Conservation (phyloP, 2,329 filamentous ascomycete genomes). For the Huntiella moniliformis region DNA sequence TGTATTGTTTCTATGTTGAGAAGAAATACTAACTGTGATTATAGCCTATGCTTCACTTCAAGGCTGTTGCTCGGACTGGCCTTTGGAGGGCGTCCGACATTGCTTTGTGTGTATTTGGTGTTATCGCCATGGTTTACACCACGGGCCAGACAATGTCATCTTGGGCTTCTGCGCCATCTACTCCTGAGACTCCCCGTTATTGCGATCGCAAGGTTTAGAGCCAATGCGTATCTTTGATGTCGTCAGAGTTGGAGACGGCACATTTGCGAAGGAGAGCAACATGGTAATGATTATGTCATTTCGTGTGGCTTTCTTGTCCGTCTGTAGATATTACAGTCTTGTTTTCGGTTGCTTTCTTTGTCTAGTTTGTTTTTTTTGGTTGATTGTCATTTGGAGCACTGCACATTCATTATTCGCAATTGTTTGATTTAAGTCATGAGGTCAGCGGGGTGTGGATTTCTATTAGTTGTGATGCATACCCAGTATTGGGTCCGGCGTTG, state of each 20-base stretch:
- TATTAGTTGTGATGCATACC: too few relatives aligned
- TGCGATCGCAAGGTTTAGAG: conserved; percentile 26
- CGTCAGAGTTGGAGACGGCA: too few relatives aligned
- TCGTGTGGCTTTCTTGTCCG: too few relatives aligned
- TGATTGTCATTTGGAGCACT: conserved; percentile 3
- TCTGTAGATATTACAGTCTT: too few relatives aligned
- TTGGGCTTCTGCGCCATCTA: conserved; percentile 47
- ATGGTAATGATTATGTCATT: neutral
- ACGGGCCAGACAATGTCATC: conserved; percentile 70
- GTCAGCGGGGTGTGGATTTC: too few relatives aligned
- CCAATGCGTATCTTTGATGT: neutral
- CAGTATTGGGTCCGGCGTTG: too few relatives aligned
- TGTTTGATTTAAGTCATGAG: too few relatives aligned
- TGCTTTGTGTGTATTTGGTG: conserved; percentile 58
- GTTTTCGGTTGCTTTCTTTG: conserved; percentile 1
- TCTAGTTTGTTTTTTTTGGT: neutral
- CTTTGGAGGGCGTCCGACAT: conserved; percentile 57
- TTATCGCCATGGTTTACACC: conserved; percentile 80
- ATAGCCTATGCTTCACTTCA: conserved; percentile 78
- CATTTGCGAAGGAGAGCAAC: neutral
- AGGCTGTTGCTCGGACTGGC: conserved; percentile 51
- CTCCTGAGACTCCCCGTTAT: conserved; percentile 30
- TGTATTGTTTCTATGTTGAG: conserved; percentile 9
- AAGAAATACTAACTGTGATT: conserved; percentile 14
- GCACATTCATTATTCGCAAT: neutral